Evolutionary conservation across 148 eudicot species (phyloP), one percentile per base, ranked within the genome.

Genomic region (Nepenthes gracilis): DNA sequence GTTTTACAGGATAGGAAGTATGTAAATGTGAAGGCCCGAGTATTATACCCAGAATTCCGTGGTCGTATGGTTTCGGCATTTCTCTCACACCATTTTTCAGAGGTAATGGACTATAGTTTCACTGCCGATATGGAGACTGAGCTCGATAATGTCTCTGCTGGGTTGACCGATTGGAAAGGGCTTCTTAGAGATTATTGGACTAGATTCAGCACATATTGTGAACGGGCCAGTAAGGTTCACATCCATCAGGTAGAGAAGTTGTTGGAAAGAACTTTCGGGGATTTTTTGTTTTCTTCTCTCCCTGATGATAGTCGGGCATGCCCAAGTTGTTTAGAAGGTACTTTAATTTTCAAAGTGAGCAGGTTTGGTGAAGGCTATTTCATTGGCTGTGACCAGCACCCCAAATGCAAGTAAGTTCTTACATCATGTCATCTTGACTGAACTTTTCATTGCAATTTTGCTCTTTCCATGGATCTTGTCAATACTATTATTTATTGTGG

Each of bases 101-200:
- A 93, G 81, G 94, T 93, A 38, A 86, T 87, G 2, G 91, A 93
- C 66, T 86, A 93, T 77, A 81, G 87, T 75, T 93, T 93, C 70
- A 93, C 96, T 43, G 98, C 98, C 59, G 98, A 93, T 64, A 93
- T 93, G 95, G 96, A 93, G 80, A 76, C 82, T 60, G 96, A 93
- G 77, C 96, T 93, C 40, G 98, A 93, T 73, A 93, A 93, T 79
- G 91, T 93, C 49, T 93, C 96, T 63, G 87, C 80, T 60, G 98
- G 98, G 12, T 66, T 77, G 66, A 93, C 98, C 59, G 98, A 93
- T 66, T 93, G 98, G 98, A 93, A 88, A 80, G 92, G 89, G 60
- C 88, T 93, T 59, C 76, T 93, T 5, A 75, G 69, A 60, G 95
- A 86, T 81, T 93, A 86, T 61, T 93, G 98, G 98, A 79, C 85